These are phyloP conservation scores for Psilocybe sp. DNA, from an alignment of 768 basidiomycete species.

Conservation along the genomic window DNA sequence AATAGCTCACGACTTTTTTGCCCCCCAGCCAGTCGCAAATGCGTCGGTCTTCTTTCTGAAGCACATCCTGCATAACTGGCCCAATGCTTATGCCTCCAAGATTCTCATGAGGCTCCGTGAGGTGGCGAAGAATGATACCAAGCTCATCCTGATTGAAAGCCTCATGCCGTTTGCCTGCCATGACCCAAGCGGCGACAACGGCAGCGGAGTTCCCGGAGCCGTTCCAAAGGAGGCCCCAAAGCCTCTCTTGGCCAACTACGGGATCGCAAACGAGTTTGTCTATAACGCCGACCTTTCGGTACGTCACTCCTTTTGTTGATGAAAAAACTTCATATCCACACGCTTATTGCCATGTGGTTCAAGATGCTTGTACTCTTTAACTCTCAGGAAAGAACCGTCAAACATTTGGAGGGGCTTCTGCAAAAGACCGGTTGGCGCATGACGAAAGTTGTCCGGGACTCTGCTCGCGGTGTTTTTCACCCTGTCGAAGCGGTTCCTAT, in stretches of 20 bases:
- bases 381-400: conserved; percentile 35
- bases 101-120: conserved; percentile 35
- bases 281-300: conserved; percentile 35
- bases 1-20: conserved; percentile 29
- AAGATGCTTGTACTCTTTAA: conserved; percentile 41
- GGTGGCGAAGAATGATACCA: conserved; percentile 33
- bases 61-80: conserved; percentile 65
- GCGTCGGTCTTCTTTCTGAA: conserved; percentile 54
- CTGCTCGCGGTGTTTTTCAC: conserved; percentile 15
- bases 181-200: conserved; percentile 18
- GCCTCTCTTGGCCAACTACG: conserved; percentile 38
- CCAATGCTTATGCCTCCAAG: conserved; percentile 37
- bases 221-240: conserved; percentile 25
- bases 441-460: conserved; percentile 18
- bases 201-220: conserved; percentile 18
- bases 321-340: neutral
- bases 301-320: conserved; percentile 9
- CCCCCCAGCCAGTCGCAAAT: conserved; percentile 39
- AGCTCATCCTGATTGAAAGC: conserved; percentile 39
- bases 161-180: conserved; percentile 35
- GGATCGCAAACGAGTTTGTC: conserved; percentile 31
- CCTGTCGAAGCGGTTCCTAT: conserved; percentile 24
- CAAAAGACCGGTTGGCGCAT: conserved; percentile 32
- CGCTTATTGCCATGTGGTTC: neutral
- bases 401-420: conserved; percentile 27